Percentiles rank a stretch among this genome's conserved stretches.
Conservation (phyloP, 1,284 basidiomycete species). For the Clitocybe nebularis region DNA sequence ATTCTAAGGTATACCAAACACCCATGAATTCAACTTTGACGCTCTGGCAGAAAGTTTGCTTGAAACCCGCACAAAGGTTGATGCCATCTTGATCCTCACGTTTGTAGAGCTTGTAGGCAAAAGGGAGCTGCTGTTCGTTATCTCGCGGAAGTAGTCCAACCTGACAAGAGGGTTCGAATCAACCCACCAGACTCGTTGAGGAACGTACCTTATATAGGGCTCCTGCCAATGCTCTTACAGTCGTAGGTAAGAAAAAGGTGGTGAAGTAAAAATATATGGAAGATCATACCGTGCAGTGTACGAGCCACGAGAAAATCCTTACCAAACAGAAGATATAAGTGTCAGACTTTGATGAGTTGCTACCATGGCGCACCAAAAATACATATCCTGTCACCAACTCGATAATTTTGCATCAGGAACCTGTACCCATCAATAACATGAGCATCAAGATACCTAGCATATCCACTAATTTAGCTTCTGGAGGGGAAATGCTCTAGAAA, state of each 20-base stretch:
- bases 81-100: constrained; percentile 42
- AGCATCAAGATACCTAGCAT: constrained; percentile 49
- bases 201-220: constrained; percentile 42
- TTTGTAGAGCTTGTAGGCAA: constrained; percentile 65
- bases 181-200: neutral
- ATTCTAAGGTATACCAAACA: constrained; percentile 49
- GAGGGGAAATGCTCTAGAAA: constrained; percentile 2
- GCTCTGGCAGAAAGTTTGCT: constrained; percentile 57
- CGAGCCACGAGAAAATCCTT: constrained; percentile 73
- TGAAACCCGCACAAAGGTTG: constrained; percentile 53
- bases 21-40: constrained; percentile 64
- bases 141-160: constrained; percentile 57
- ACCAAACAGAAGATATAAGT: neutral
- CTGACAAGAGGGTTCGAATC: constrained; percentile 13
- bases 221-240: constrained; percentile 58
- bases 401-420: constrained; percentile 68
- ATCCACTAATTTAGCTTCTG: neutral
- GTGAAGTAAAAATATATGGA: neutral
- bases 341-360: neutral
- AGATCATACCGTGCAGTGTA: constrained; percentile 55
- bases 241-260: no score
- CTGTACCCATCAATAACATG: constrained; percentile 63
- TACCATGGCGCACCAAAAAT: constrained; percentile 44
- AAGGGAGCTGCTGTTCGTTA: constrained; percentile 57
- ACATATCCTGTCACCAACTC: constrained; percentile 55